Evolutionary conservation across 495 filamentous ascomycete genomes (phyloP), one percentile per base, ranked within the genome.

Genomic region (Aspergillus egyptiacus): DNA sequence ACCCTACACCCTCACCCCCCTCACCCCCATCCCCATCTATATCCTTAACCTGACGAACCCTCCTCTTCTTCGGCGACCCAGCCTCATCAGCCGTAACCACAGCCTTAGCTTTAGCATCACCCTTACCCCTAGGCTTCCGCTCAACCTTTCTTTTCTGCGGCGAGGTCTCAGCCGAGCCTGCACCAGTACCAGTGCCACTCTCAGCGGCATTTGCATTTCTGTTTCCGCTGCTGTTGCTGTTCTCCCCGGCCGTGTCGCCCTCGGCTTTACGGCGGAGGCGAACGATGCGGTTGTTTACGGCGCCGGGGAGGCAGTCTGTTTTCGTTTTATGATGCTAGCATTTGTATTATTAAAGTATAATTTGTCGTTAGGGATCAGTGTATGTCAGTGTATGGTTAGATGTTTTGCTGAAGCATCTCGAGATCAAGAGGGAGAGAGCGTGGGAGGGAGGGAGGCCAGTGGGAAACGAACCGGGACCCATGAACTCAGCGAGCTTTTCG

Each of bases 271-370:
- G 28, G 14, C 22, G 46, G 22, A 55, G 46, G 3, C 42, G 18
- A 6, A 28, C 24, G 15, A 55, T 47, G 14, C 47, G 53, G 17
- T 55, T 49, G 10, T 51, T 15, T 20, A 51, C 30, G 1, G 47
- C 53, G 41, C 53, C 48, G 11, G 41, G n/a, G 17, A 45, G 20
- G 14, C 53, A 55, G 11, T 51, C 53, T 55, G 14, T 30, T 25
- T 23, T 20, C 18, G 6, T 22, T 24, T 39, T 24, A n/a, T n/a
- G n/a, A n/a, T n/a, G n/a, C n/a, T n/a, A n/a, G n/a, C n/a, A n/a
- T n/a, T n/a, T n/a, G n/a, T n/a, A n/a, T n/a, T n/a, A n/a, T n/a
- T n/a, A n/a, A n/a, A n/a, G n/a, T n/a, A n/a, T n/a, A n/a, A n/a
- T n/a, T n/a, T n/a, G n/a, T n/a, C n/a, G n/a, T n/a, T n/a, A n/a